Evolutionary conservation across 768 basidiomycete genomes (phyloP), one percentile per base, ranked within the genome.

Genomic region (Rhizopogon roseolus): DNA sequence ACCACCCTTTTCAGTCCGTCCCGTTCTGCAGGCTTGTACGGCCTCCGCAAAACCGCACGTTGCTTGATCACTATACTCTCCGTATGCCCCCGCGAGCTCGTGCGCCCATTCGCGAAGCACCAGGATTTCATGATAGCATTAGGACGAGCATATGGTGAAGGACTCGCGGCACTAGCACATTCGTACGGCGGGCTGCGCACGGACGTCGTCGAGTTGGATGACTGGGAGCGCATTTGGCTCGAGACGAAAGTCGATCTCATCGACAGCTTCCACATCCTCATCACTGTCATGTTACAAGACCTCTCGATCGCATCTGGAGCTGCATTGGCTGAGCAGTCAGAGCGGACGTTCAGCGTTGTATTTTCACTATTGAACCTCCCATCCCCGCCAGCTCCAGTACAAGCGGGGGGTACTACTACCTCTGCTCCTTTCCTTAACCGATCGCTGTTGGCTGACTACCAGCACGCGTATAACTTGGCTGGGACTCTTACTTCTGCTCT

Each of bases 201-300:
- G 28, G 57, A 62, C 27, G 51, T 64, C 29, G 48, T 64, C 25
- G 64, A 71, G 5, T 66, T 75, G 14, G 82, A 84, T 57, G 79
- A 88, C 49, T 91, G 88, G 88, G 82, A 87, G 57, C 73, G 72
- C 13, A 74, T 87, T 43, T 88, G 86, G 80, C 72, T 90, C 6
- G 79, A 84, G 53, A 84, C 85, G 2, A 92, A 91, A 69, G 83
- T 87, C 7, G 79, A 81, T 19, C 69, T 90, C 25, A 68, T 92
- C 17, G 89, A 92, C 57, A 64, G 76, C 3, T 86, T 88, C 66
- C 87, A 90, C 57, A 64, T 82, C 46, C 62, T 88, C 32, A 54
- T 88, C 48, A 69, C 68, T 32, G 70, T 74, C 4, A 70, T 85
- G 48, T 62, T 87, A 6, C 70, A 71, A 25, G 78, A 79, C 54